Evolutionary conservation across 345 rosid species (phyloP).

Genomic region (Citropsis articulata): DNA sequence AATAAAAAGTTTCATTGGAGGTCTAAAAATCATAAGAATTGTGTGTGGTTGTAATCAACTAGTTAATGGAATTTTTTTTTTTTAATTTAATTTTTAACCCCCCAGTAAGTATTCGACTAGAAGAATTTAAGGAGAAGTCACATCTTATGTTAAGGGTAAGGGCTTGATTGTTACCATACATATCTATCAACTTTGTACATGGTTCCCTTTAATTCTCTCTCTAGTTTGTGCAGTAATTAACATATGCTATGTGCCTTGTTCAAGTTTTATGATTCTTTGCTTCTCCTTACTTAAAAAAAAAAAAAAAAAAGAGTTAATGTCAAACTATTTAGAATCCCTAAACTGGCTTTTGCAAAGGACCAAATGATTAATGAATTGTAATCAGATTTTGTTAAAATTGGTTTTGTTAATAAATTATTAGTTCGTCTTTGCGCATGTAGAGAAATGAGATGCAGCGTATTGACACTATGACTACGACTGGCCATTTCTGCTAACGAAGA

Average conservation of each 20-base stretch:
- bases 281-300: neutral
- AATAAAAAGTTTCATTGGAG: slow-evolving; percentile 7
- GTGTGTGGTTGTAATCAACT: slow-evolving; percentile 3
- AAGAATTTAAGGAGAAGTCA: neutral
- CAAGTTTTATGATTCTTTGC: slow-evolving; percentile 10
- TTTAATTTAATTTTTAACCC: neutral
- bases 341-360: too few relatives aligned
- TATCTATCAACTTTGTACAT: neutral
- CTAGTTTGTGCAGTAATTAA: neutral
- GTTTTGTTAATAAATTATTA: too few relatives aligned
- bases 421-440: too few relatives aligned
- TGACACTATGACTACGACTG: too few relatives aligned
- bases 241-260: neutral
- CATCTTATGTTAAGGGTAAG: neutral
- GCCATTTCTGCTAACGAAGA: too few relatives aligned
- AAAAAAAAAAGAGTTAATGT: neutral
- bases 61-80: neutral
- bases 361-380: too few relatives aligned
- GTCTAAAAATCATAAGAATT: slow-evolving; percentile 6
- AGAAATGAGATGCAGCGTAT: too few relatives aligned
- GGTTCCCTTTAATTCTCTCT: neutral
- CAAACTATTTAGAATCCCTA: too few relatives aligned
- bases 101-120: neutral
- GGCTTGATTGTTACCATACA: neutral
- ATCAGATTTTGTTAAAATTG: too few relatives aligned